Percentiles rank a stretch among this genome's conserved stretches.
Evolutionary conservation across 805 yeast genomes (phyloP).

Genomic region (Ogataea ramenticola): DNA sequence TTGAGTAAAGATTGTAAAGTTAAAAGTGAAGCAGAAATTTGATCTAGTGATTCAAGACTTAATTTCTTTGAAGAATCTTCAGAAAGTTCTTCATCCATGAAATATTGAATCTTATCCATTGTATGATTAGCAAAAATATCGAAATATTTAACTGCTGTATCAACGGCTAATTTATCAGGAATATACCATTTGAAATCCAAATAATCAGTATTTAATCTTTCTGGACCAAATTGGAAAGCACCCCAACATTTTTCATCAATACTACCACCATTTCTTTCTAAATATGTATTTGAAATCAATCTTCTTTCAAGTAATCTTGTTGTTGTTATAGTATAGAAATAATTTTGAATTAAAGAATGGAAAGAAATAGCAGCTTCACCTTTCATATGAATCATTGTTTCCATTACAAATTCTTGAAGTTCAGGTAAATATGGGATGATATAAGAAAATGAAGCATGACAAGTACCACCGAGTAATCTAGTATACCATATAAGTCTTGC

Average conservation of each 20-base stretch:
- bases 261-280: constrained; percentile 26
- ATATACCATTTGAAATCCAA: constrained; percentile 67
- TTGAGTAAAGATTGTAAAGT: constrained; percentile 34
- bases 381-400: constrained; percentile 29
- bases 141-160: constrained; percentile 55
- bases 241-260: constrained; percentile 61
- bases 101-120: constrained; percentile 32
- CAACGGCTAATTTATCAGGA: constrained; percentile 51
- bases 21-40: constrained; percentile 14
- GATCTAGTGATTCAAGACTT: constrained; percentile 18
- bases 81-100: constrained; percentile 3
- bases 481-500: constrained; percentile 66
- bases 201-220: constrained; percentile 41
- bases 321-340: constrained; percentile 55
- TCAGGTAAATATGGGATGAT: constrained; percentile 38
- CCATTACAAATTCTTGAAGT: constrained; percentile 41
- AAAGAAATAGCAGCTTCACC: constrained; percentile 61
- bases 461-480: constrained; percentile 59
- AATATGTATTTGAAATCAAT: constrained; percentile 40
- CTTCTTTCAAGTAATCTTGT: constrained; percentile 52
- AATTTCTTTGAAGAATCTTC: constrained; percentile 37
- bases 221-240: constrained; percentile 51
- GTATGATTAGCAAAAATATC: constrained; percentile 38
- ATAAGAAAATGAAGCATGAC: constrained; percentile 57
- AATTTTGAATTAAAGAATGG: constrained; percentile 53